Percentiles rank a stretch among this genome's conserved stretches.
These are phyloP conservation scores for Xerocomus potaroensis DNA, from an alignment of 768 basidiomycete species.

Conservation along the genomic window DNA sequence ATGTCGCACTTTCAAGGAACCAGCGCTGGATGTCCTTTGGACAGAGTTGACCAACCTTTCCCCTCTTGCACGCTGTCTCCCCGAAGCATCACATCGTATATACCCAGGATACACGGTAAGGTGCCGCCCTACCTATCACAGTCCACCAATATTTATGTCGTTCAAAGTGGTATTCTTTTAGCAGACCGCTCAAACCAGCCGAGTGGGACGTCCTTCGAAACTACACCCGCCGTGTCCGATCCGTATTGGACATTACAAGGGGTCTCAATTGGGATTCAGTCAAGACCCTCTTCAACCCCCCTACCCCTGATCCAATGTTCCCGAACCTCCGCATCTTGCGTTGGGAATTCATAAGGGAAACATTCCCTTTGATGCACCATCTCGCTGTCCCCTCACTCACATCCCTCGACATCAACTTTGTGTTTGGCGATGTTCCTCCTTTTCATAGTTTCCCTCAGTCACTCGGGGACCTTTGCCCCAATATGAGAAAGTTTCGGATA, in stretches of 20 bases:
- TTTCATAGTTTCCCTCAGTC: slow-evolving; percentile 16
- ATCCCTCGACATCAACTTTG: slow-evolving; percentile 19
- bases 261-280: slow-evolving; percentile 18
- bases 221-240: slow-evolving; percentile 12
- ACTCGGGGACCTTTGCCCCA: slow-evolving; percentile 17
- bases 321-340: slow-evolving; percentile 18
- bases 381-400: slow-evolving; percentile 12
- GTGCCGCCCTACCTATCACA: background rate
- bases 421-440: slow-evolving; percentile 15
- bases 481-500: slow-evolving; percentile 7
- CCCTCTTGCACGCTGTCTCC: slow-evolving; percentile 13
- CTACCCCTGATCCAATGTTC: slow-evolving; percentile 13
- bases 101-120: slow-evolving; percentile 10
- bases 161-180: slow-evolving; percentile 14
- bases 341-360: slow-evolving; percentile 18
- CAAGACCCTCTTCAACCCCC: slow-evolving; percentile 13
- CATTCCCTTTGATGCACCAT: slow-evolving; percentile 15
- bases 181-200: slow-evolving; percentile 4
- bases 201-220: slow-evolving; percentile 13
- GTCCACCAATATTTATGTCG: background rate
- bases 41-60: slow-evolving; percentile 10
- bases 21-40: slow-evolving; percentile 16
- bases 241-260: slow-evolving; percentile 10
- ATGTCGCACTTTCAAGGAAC: slow-evolving; percentile 17
- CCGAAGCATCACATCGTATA: slow-evolving; percentile 7